Conservation (phyloP, 306 rosid species). For the Lotus japonicus region DNA sequence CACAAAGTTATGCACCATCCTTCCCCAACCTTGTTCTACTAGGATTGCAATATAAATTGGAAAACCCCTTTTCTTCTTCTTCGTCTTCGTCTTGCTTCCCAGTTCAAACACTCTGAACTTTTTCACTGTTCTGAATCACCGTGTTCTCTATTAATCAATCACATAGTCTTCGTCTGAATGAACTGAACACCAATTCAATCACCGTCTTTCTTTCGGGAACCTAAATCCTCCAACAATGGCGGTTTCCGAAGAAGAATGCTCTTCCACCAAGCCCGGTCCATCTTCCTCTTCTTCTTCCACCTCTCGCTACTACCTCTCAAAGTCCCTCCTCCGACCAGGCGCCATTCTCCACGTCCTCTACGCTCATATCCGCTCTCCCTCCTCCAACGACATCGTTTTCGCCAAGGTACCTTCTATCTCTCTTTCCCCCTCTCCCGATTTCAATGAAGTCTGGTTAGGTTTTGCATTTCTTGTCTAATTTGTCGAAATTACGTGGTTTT, state of each 20-base stretch:
- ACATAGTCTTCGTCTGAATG: background rate
- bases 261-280: conserved; percentile 62
- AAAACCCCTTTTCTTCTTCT: no score
- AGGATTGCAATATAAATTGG: no score
- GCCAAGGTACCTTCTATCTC: conserved; percentile 57
- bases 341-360: conserved; percentile 79
- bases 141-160: no score
- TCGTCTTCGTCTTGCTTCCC: background rate
- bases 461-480: background rate
- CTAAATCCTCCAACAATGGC: conserved; percentile 46
- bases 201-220: background rate
- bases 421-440: background rate
- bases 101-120: background rate
- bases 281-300: conserved; percentile 50
- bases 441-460: background rate
- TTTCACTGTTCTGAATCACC: background rate
- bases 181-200: conserved; percentile 1
- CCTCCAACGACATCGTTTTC: conserved; percentile 68
- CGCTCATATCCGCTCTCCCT: conserved; percentile 70
- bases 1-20: background rate
- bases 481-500: no score
- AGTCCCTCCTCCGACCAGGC: conserved; percentile 77
- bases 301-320: conserved; percentile 68
- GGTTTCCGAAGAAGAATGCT: conserved; percentile 89
- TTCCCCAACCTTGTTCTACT: background rate